These are phyloP conservation scores for Ogataea nonfermentans DNA, from an alignment of 805 yeast species.

Conservation along the genomic window DNA sequence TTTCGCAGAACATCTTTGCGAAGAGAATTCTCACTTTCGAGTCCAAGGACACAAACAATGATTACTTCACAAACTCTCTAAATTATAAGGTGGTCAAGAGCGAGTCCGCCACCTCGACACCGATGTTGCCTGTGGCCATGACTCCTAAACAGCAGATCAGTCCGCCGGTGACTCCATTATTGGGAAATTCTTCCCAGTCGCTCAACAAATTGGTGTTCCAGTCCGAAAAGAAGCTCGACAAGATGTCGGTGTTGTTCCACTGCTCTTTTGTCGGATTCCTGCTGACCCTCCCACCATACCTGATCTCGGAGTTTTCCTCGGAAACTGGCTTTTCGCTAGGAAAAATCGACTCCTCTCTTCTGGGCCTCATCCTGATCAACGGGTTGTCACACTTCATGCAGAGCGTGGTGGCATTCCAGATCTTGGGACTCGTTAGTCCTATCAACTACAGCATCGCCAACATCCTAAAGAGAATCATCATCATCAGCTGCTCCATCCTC, in stretches of 20 bases:
- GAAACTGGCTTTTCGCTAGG: conserved; percentile 36
- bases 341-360: conserved; percentile 25
- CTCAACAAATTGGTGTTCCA: conserved; percentile 24
- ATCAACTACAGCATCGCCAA: conserved; percentile 79
- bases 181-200: conserved; percentile 27
- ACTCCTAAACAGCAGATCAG: conserved; percentile 24
- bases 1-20: conserved; percentile 78
- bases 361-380: conserved; percentile 50
- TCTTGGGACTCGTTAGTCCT: conserved; percentile 69
- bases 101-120: conserved; percentile 36
- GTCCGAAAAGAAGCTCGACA: conserved; percentile 52
- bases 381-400: conserved; percentile 71
- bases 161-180: conserved; percentile 26
- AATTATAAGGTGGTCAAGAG: conserved; percentile 31
- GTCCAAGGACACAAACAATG: conserved; percentile 25
- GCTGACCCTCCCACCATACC: conserved; percentile 65
- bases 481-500: conserved; percentile 61
- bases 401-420: conserved; percentile 71
- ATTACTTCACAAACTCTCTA: conserved; percentile 27
- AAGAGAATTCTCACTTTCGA: conserved; percentile 62
- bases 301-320: conserved; percentile 48
- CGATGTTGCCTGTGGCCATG: conserved; percentile 34
- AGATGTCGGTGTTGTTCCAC: conserved; percentile 66
- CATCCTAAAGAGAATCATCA: conserved; percentile 69
- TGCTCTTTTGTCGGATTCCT: conserved; percentile 69